phyloP scores from a whole-genome alignment of 345 rosid genomes.

The Arabis alpina region DNA sequence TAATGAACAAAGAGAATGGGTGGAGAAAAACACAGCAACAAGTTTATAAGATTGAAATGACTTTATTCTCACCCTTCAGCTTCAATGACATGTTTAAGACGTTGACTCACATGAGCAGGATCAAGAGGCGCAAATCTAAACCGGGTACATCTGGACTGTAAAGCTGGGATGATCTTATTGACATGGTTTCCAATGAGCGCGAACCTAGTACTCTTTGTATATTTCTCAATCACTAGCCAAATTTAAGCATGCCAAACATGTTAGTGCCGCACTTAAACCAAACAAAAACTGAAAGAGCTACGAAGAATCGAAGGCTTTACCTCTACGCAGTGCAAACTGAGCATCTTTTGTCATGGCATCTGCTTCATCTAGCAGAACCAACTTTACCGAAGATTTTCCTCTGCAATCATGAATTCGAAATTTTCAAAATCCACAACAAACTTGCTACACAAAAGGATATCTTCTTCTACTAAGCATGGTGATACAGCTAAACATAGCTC shows the following conservation, averaged over 20 bases:
- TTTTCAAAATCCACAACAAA: background rate
- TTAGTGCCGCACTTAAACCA: background rate
- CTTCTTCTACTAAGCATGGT: background rate
- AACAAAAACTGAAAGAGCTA: background rate
- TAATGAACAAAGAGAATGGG: background rate
- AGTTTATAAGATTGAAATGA: background rate
- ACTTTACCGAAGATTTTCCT: constrained; percentile 72
- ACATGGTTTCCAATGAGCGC: constrained; percentile 95
- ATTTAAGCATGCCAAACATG: constrained; percentile 26
- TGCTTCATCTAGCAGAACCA: constrained; percentile 93
- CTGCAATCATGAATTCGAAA: constrained; percentile 39
- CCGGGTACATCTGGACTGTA: constrained; percentile 96
- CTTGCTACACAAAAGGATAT: constrained; percentile 3
- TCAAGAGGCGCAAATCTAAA: constrained; percentile 97
- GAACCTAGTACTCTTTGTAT: constrained; percentile 93
- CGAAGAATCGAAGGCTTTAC: constrained; percentile 40
- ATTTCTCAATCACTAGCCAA: constrained; percentile 83
- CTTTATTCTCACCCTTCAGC: constrained; percentile 70
- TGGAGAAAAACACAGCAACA: constrained; percentile 2
- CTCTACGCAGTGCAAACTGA: constrained; percentile 97
- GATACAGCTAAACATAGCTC: constrained; percentile 6
- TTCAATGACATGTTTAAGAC: constrained; percentile 79
- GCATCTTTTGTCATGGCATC: constrained; percentile 99
- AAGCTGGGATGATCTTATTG: constrained; percentile 96
- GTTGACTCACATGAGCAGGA: constrained; percentile 64